A percentile compares a stretch with the other conserved stretches of the same genome.
Evolutionary conservation across 2,329 filamentous ascomycete genomes (phyloP).

Genomic region (Hyphodiscus sp.): DNA sequence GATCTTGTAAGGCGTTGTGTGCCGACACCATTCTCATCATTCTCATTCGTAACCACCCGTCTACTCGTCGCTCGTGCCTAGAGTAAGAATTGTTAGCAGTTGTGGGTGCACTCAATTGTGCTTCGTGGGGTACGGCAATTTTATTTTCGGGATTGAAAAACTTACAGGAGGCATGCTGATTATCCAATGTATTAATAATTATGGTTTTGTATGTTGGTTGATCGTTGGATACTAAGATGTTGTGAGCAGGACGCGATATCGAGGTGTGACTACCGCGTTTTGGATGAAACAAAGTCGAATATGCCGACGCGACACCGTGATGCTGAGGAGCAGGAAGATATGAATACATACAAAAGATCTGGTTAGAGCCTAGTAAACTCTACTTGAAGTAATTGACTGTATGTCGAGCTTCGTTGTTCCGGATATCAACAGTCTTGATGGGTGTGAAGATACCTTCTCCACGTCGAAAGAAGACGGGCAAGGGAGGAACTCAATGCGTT

Average conservation of each 20-base stretch:
- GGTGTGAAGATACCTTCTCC: not conserved
- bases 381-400: conserved; percentile 11
- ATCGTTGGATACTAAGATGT: conserved; percentile 13
- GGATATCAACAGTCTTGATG: conserved; percentile 25
- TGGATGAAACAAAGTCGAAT: conserved; percentile 1
- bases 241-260: conserved; percentile 25
- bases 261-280: conserved; percentile 21
- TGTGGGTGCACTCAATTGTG: not conserved
- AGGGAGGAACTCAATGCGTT: conserved; percentile 16
- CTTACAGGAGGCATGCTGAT: conserved; percentile 50
- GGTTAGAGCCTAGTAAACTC: conserved; percentile 5
- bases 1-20: conserved; percentile 86
- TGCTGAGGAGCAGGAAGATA: not conserved
- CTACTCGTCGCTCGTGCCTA: conserved; percentile 63
- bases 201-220: conserved; percentile 14
- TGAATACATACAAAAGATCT: conserved; percentile 21
- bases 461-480: not conserved
- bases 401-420: conserved; percentile 4
- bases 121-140: not conserved
- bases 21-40: conserved; percentile 73
- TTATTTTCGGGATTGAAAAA: conserved; percentile 12
- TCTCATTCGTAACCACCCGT: conserved; percentile 80
- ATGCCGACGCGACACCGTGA: conserved; percentile 19
- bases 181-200: conserved; percentile 30
- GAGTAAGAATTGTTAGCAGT: conserved; percentile 34